Evolutionary conservation across 371 early-diverging fungal species (phyloP), one percentile per base, ranked within the genome.

Genomic region (Apophysomyces sp.): DNA sequence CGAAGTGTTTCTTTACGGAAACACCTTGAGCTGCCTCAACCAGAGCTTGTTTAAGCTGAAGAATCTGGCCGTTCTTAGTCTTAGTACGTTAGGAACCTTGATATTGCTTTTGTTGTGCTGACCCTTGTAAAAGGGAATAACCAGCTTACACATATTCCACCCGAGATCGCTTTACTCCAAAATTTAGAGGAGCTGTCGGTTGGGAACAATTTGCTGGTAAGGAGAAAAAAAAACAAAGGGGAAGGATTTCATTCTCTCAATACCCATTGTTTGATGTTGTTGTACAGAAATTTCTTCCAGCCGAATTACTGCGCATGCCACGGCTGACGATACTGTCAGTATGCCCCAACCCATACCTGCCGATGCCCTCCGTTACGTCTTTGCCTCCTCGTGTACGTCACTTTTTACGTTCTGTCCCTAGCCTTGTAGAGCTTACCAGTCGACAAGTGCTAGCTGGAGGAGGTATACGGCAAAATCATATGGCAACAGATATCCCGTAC

Each of bases 121-220:
- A 44, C 49, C 49, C 9, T 16, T n/a, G 16, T 7, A 1, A 4
- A 59, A 85, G 85, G 86, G 32, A 73, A 80, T 41, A 86, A 86
- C 53, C 65, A 68, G 2, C 67, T 86, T 27, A 71, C 63, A 28
- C 18, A 24, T 0, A 70, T 86, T 26, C 84, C 86, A 0, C 76
- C 84, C 2, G 84, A 85, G 51, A 86, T 86, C 54, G 83, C 77
- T 4, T 61, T 79, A n/a, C 72, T 86, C 12, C 74, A 77, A 31
- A 82, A 86, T 37, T 61, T 86, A 9, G 77, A 80, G 4, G 86
- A 86, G 40, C 69, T 86, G 1, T 86, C 86, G 0, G 36, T 86
- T n/a, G 86, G 86, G 6, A 84, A 84, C 52, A 86, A 86, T 51
- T 60, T 71, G 13, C 52, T 86, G 67, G 85, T 85, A 77, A 62